Evolutionary conservation across 192 early-diverging fungal species (phyloP).

Genomic region (Umbelopsis ramanniana): DNA sequence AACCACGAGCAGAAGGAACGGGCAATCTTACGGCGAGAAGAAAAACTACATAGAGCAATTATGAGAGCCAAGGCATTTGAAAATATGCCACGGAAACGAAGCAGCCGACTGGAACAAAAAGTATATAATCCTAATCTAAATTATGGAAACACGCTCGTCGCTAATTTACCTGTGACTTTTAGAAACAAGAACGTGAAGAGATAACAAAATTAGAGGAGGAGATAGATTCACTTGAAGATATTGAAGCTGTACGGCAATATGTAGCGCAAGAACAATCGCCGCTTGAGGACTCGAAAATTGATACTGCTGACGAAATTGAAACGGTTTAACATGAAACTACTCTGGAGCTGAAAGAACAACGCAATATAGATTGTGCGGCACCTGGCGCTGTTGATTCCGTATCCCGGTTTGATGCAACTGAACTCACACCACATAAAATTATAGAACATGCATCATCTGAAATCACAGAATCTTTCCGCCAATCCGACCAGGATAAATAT

Average conservation of each 20-base stretch:
- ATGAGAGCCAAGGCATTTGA: not conserved
- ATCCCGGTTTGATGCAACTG: no score
- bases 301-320: no score
- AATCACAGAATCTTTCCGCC: no score
- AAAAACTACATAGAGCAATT: not conserved
- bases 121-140: not conserved
- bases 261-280: not conserved
- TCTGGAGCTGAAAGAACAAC: no score
- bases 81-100: not conserved
- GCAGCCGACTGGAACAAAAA: slow-evolving; percentile 10
- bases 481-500: no score
- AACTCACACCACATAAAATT: no score
- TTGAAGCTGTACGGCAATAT: not conserved
- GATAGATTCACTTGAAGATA: not conserved
- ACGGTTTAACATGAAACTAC: no score
- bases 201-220: not conserved
- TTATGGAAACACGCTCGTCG: not conserved
- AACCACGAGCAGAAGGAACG: not conserved
- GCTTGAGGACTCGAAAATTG: not conserved
- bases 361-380: no score
- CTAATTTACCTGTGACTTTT: not conserved
- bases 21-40: not conserved
- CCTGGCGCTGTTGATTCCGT: no score
- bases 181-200: slow-evolving; percentile 12
- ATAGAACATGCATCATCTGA: no score